Conservation (phyloP, 306 rosid species). For the Malus domestica region DNA sequence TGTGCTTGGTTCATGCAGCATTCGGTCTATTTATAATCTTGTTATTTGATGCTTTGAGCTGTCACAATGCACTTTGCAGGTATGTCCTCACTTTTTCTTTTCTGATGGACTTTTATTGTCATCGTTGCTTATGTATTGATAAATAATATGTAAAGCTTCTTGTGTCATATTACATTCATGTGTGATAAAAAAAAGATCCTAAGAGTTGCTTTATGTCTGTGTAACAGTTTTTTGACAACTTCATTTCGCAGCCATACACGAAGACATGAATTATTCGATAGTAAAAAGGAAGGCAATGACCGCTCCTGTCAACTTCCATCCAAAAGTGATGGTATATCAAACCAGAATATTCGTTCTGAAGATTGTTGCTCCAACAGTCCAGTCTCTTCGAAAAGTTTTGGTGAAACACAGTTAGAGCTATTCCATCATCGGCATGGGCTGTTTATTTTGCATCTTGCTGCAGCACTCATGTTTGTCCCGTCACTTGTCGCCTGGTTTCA, state of each 20-base stretch:
- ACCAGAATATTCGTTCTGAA: conserved; percentile 41
- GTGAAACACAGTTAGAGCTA: conserved; percentile 75
- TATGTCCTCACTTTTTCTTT: conserved; percentile 23
- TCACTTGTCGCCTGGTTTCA: conserved; percentile 88
- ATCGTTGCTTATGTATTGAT: background rate
- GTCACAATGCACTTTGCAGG: conserved; percentile 91
- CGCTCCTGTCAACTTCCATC: conserved; percentile 35
- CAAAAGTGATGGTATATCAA: conserved; percentile 44
- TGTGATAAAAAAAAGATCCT: conserved; percentile 18
- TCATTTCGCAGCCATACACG: conserved; percentile 64
- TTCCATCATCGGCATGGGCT: conserved; percentile 88
- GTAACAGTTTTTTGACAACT: conserved; percentile 74
- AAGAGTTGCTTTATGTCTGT: conserved; percentile 35
- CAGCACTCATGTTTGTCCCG: conserved; percentile 82
- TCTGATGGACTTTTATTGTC: background rate
- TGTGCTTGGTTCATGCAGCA: conserved; percentile 80
- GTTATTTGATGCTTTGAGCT: conserved; percentile 61
- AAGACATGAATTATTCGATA: conserved; percentile 37
- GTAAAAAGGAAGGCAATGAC: conserved; percentile 29
- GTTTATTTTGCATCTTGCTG: conserved; percentile 69
- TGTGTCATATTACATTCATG: background rate
- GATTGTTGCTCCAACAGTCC: conserved; percentile 51
- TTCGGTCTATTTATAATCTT: conserved; percentile 67
- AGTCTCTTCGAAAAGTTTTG: conserved; percentile 60
- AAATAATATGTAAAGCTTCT: conserved; percentile 4